Base-by-base conservation (phyloP, 2,329 filamentous ascomycete species). In the Neocucurbitaria cava region DNA sequence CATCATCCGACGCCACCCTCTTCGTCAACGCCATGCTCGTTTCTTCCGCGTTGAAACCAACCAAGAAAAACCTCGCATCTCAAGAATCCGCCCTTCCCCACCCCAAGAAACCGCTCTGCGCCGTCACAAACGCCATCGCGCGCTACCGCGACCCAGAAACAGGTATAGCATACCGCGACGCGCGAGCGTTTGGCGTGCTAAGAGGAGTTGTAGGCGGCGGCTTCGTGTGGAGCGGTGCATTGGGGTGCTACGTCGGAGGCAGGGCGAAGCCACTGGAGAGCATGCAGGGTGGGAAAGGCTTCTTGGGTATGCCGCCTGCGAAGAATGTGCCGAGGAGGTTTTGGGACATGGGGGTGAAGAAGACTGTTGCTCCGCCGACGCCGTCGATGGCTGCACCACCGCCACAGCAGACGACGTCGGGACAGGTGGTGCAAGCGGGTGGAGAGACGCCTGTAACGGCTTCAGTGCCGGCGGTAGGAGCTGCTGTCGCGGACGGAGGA, bases 131-230 rank as follows among this genome's bases (percentile, higher is more conserved):
- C 67, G 85, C 88, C 48, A 86, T 88, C 4, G 95, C 94, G 11
- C 87, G 87, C 49, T 98, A 96, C 75, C 85, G 88, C 21, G 95
- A 99, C 73, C 91, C 92, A 0, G 84, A 85, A 63, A 98, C 94
- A 0, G 90, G 91, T 0, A 82, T 98, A 15, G 86, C 88, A 0
- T 99, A 94, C 76, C 84, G 86, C 59, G 94, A 94, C 71, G 81
- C 86, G 39, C 85, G 88, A 58, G 93, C 92, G 0, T 97, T 92
- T 77, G 87, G 87, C 65, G 88, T 96, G 73, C 89, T 98, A 41
- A 89, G 91, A 67, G 86, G 88, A 50, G 82, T 96, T 13, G 78
- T 86, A 47, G 84, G 81, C 1, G 89, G 91, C 39, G 87, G 91
- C 40, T 93, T 92, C 73, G 85, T 85, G 53, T 99, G 91, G 90